Base-by-base conservation (phyloP, 352 stramenopile species). In the Peronospora destructor region DNA sequence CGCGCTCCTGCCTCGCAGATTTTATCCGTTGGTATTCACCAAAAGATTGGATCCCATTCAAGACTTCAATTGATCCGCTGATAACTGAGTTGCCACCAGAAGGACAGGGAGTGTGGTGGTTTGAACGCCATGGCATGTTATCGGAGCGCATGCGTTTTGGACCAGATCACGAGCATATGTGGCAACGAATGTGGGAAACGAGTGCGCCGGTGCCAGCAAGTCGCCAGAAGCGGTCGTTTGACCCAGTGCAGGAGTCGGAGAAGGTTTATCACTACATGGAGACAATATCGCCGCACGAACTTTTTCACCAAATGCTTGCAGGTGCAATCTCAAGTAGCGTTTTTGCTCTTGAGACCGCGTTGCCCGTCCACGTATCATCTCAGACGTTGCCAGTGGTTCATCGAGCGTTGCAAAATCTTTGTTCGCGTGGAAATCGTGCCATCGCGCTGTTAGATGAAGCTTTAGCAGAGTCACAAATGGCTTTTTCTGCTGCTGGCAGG, bases 11-110 rank as follows among this genome's bases (percentile, higher is more conserved):
- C 26, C 58, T 92, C 4, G 73, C 73, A 4, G 82, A 92, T 48
- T 92, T 92, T 25, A 84, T 92, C 34, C 79, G 79, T 0, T 90
- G 78, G 78, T 90, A 90, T 57, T 88, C 79, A 7, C 82, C 82
- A 3, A 87, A 87, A 26, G 82, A 92, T 52, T 92, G 78, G 78
- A 71, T 86, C 45, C 29, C 71, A 2, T 64, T 77, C 9, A 51
- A 81, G 32, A 49, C 63, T 11, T 35, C 64, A 3, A 50, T 53
- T 36, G 50, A 67, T 3, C 25, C 48, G 17, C 11, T 29, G 1
- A 38, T 47, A 32, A 45, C 52, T 13, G 56, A 58, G 17, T 50
- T 87, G n/a, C 70, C 72, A 0, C 6, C 21, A 13, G 70, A 84
- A 42, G 74, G 71, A 1, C 66, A 52, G 28, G 56, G 71, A 13